Evolutionary conservation across 2,329 filamentous ascomycete genomes (phyloP).

Genomic region (Cryphonectria radicalis): DNA sequence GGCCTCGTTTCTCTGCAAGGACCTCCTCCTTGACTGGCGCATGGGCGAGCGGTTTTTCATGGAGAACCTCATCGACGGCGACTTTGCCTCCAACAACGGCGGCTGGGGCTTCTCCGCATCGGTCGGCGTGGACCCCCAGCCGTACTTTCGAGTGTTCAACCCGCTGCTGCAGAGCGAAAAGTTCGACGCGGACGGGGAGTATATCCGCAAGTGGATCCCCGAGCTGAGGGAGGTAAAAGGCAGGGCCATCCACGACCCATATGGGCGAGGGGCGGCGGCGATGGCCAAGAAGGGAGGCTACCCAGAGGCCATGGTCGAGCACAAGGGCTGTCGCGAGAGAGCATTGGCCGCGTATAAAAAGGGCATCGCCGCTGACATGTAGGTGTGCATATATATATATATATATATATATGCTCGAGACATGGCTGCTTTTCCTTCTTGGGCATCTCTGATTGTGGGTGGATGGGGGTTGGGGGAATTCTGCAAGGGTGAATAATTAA

Average conservation of each 20-base stretch:
- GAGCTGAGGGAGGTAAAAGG: conserved; percentile 69
- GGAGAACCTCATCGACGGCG: conserved; percentile 77
- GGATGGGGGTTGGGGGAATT: background rate
- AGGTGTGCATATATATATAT: background rate
- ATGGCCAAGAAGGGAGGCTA: conserved; percentile 71
- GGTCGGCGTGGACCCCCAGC: conserved; percentile 54
- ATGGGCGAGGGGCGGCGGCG: conserved; percentile 63
- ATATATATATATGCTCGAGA: background rate
- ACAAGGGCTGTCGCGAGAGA: conserved; percentile 69
- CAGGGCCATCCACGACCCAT: conserved; percentile 81
- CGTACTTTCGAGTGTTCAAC: conserved; percentile 91
- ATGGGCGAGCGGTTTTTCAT: conserved; percentile 83
- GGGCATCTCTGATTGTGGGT: background rate
- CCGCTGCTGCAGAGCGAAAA: conserved; percentile 83
- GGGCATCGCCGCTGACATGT: conserved; percentile 33
- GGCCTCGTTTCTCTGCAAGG: conserved; percentile 79
- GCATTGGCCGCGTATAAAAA: conserved; percentile 38
- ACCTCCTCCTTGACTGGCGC: conserved; percentile 82
- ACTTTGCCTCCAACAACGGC: conserved; percentile 78
- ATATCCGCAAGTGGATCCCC: conserved; percentile 81
- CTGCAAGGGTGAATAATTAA: background rate
- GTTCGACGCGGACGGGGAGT: conserved; percentile 78
- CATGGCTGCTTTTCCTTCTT: background rate
- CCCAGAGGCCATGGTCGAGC: conserved; percentile 74
- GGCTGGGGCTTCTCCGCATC: conserved; percentile 57